These are phyloP conservation scores for Stachybotrys chartarum DNA, from an alignment of 2,329 filamentous ascomycete genomes.

Conservation along the genomic window DNA sequence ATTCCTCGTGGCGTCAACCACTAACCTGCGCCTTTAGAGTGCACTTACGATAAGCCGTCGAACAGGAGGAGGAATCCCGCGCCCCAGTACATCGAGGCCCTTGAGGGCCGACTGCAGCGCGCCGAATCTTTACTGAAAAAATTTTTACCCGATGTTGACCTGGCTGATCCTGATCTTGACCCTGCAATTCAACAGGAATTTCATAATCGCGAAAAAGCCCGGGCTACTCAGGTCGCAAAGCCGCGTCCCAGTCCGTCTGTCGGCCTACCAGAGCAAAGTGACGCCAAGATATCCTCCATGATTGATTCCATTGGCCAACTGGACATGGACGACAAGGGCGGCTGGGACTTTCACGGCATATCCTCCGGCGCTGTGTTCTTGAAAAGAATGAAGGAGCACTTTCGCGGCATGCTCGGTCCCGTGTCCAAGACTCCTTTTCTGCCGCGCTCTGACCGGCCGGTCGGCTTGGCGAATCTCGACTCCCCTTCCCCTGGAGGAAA, in stretches of 20 bases:
- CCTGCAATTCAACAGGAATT: slow-evolving; percentile 65
- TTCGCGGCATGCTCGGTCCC: slow-evolving; percentile 67
- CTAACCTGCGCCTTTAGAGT: slow-evolving; percentile 49
- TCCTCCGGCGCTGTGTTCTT: slow-evolving; percentile 90
- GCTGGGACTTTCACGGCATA: slow-evolving; percentile 92
- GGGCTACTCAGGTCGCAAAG: slow-evolving; percentile 30
- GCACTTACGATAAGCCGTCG: slow-evolving; percentile 91
- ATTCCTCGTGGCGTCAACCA: neutral
- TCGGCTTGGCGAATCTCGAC: slow-evolving; percentile 53
- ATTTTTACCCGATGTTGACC: slow-evolving; percentile 75
- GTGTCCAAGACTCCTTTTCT: slow-evolving; percentile 54
- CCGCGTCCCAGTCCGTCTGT: slow-evolving; percentile 26
- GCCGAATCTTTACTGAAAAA: slow-evolving; percentile 74
- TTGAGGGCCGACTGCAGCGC: slow-evolving; percentile 76
- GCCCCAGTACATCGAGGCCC: slow-evolving; percentile 85
- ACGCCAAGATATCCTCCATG: slow-evolving; percentile 84
- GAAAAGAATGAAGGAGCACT: slow-evolving; percentile 77
- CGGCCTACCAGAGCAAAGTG: slow-evolving; percentile 40
- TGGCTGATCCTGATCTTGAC: slow-evolving; percentile 80
- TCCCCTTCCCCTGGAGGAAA: slow-evolving; percentile 59
- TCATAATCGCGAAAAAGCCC: slow-evolving; percentile 45
- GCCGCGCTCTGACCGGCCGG: slow-evolving; percentile 39
- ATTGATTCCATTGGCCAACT: slow-evolving; percentile 86
- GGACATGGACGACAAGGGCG: slow-evolving; percentile 82
- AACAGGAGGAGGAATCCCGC: slow-evolving; percentile 86